phyloP scores from a whole-genome alignment of 2,329 filamentous ascomycete species.

The Cercospora janseana region DNA sequence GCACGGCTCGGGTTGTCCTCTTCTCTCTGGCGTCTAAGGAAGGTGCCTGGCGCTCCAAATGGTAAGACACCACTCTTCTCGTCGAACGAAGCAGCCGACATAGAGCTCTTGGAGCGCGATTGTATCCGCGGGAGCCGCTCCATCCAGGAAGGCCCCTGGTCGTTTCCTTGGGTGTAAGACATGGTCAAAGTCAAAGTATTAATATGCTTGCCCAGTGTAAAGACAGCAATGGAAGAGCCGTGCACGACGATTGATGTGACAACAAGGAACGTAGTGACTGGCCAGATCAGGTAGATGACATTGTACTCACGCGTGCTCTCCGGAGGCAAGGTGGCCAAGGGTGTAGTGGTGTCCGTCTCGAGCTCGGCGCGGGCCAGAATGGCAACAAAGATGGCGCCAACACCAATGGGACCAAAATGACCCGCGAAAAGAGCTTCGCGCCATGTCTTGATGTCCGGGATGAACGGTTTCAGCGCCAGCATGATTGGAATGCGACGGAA shows the following conservation, averaged over 20 bases:
- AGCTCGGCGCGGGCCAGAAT: slow-evolving; percentile 92
- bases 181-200: slow-evolving; percentile 93
- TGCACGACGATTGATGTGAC: slow-evolving; percentile 93
- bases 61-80: slow-evolving; percentile 61
- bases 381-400: slow-evolving; percentile 92
- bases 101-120: slow-evolving; percentile 76
- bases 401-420: slow-evolving; percentile 95
- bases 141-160: slow-evolving; percentile 92
- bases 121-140: slow-evolving; percentile 79
- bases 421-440: slow-evolving; percentile 94
- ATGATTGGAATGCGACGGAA: slow-evolving; percentile 96
- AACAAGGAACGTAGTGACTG: slow-evolving; percentile 89
- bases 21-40: slow-evolving; percentile 73
- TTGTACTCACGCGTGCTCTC: slow-evolving; percentile 60
- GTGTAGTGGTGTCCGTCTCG: slow-evolving; percentile 70
- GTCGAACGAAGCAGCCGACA: slow-evolving; percentile 65
- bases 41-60: slow-evolving; percentile 68
- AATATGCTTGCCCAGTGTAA: slow-evolving; percentile 95
- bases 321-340: slow-evolving; percentile 57
- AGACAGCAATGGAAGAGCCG: slow-evolving; percentile 96
- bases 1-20: slow-evolving; percentile 67
- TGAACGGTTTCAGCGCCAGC: slow-evolving; percentile 84
- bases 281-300: slow-evolving; percentile 87
- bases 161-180: slow-evolving; percentile 88
- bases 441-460: slow-evolving; percentile 98